Evolutionary conservation across 2,329 filamentous ascomycete genomes (phyloP).

Genomic region (Hirsutella rhossiliensis): DNA sequence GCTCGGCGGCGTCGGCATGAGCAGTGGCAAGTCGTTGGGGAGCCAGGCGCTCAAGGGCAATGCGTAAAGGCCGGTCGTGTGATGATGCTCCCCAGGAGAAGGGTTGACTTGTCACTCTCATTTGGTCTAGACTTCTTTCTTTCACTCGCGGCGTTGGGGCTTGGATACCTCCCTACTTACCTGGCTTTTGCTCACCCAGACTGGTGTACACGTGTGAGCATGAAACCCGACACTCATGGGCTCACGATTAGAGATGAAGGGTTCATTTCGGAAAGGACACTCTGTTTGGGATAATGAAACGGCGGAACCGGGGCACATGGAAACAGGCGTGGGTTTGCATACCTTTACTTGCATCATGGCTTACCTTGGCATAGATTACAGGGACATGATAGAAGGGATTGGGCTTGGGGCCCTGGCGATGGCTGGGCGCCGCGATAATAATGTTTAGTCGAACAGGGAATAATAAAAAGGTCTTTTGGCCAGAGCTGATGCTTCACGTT

Average conservation of each 20-base stretch:
- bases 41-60: slow-evolving; percentile 7
- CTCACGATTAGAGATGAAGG: too few species aligned
- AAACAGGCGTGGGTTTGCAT: background rate
- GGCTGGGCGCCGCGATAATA: too few species aligned
- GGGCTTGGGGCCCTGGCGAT: background rate
- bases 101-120: too few species aligned
- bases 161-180: background rate
- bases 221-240: too few species aligned
- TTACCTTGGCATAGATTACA: background rate
- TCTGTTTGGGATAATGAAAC: too few species aligned
- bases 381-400: background rate
- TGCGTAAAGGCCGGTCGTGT: background rate
- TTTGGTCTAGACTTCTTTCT: background rate
- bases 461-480: too few species aligned
- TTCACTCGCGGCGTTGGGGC: background rate
- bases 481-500: too few species aligned
- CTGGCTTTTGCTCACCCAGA: too few species aligned
- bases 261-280: too few species aligned
- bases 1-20: slow-evolving; percentile 10
- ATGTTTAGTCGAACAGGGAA: too few species aligned
- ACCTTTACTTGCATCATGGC: background rate
- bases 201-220: too few species aligned
- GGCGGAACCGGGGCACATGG: too few species aligned
- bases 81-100: background rate
- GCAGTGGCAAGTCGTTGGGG: slow-evolving; percentile 11